phyloP scores from a whole-genome alignment of 352 stramenopile genomes.

The Plasmopara viticola region DNA sequence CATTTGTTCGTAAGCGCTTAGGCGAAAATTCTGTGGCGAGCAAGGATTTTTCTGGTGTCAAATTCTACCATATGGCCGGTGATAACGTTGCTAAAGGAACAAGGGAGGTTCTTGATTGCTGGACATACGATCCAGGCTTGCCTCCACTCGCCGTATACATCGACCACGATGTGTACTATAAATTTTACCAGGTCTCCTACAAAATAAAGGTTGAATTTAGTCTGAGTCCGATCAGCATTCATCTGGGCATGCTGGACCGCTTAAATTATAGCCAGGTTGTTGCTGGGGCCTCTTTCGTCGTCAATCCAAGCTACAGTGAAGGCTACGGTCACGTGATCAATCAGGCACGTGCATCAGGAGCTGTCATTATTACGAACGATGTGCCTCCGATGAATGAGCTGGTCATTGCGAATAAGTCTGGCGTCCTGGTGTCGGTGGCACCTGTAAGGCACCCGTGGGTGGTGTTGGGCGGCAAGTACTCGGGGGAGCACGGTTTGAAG shows the following conservation, averaged over 20 bases:
- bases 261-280: conserved; percentile 35
- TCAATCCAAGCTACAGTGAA: conserved; percentile 56
- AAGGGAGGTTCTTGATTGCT: conserved; percentile 46
- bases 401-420: conserved; percentile 19
- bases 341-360: conserved; percentile 45
- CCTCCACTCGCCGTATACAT: conserved; percentile 42
- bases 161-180: conserved; percentile 16
- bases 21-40: conserved; percentile 14
- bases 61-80: conserved; percentile 50
- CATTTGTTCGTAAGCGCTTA: conserved; percentile 19
- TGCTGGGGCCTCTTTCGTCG: conserved; percentile 39
- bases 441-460: conserved; percentile 18
- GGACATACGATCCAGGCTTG: conserved; percentile 32
- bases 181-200: conserved; percentile 17
- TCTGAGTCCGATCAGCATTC: conserved; percentile 27
- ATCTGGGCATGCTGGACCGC: conserved; percentile 20
- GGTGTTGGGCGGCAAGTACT: conserved; percentile 28
- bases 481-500: conserved; percentile 17
- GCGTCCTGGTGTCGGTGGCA: conserved; percentile 15
- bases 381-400: conserved; percentile 66
- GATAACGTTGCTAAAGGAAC: conserved; percentile 51
- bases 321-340: conserved; percentile 75
- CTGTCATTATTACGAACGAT: conserved; percentile 45
- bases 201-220: conserved; percentile 19
- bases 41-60: conserved; percentile 37